These are phyloP conservation scores for Herpetospermum pedunculosum DNA, from an alignment of 306 rosid species.

Conservation along the genomic window DNA sequence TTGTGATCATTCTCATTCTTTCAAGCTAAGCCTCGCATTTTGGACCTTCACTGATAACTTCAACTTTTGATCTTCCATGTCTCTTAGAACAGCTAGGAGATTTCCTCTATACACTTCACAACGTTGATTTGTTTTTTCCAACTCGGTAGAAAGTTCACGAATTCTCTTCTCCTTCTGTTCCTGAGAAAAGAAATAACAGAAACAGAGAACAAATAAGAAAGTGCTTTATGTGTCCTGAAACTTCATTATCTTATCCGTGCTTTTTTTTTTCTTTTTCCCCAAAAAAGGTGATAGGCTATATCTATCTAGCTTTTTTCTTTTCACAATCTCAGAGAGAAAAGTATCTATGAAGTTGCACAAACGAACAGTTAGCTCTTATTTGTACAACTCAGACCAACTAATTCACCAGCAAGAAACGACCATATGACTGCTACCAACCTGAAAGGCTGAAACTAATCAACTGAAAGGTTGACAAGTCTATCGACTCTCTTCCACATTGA, in stretches of 20 bases:
- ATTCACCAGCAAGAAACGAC: background rate
- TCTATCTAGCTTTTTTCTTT: background rate
- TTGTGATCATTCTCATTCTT: constrained; percentile 37
- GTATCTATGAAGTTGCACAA: background rate
- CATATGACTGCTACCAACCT: background rate
- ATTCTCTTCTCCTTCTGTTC: constrained; percentile 74
- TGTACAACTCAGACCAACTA: background rate
- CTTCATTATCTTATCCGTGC: background rate
- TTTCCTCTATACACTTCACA: constrained; percentile 83
- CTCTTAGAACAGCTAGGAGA: constrained; percentile 70
- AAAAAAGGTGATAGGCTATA: background rate
- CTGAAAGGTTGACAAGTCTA: background rate
- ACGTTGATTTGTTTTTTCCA: constrained; percentile 60
- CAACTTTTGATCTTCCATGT: constrained; percentile 91
- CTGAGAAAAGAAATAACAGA: constrained; percentile 22
- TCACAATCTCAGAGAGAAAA: background rate
- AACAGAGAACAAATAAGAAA: constrained; percentile 9
- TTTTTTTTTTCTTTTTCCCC: background rate
- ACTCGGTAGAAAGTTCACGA: constrained; percentile 53
- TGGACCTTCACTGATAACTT: constrained; percentile 88
- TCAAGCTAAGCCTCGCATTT: constrained; percentile 84
- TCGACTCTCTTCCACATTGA: background rate
- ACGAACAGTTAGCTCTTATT: background rate
- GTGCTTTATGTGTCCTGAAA: background rate
- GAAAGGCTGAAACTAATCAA: background rate